Evolutionary conservation across 306 rosid species (phyloP).

Genomic region (Rosa persica): DNA sequence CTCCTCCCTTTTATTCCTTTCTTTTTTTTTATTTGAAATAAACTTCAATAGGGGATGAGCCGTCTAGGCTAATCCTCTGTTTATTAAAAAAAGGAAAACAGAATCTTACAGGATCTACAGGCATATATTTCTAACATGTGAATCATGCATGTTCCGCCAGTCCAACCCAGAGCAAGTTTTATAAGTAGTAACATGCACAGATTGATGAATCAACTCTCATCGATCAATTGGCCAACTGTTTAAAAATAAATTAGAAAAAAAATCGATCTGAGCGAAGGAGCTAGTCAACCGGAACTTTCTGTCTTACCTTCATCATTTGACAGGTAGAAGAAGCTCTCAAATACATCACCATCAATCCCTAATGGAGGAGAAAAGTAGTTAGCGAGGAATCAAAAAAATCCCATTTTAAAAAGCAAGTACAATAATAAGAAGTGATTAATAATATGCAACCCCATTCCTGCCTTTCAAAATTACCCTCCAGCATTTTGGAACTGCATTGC

Average conservation of each 20-base stretch:
- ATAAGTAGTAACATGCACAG: background rate
- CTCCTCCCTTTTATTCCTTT: too few species aligned
- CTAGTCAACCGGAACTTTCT: conserved; percentile 6
- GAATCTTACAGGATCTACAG: background rate
- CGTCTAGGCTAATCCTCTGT: too few species aligned
- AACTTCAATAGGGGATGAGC: too few species aligned
- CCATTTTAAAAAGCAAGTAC: background rate
- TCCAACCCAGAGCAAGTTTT: background rate
- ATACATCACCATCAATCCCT: background rate
- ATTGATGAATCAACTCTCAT: background rate
- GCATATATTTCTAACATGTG: background rate
- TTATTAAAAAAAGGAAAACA: too few species aligned
- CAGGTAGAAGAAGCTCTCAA: conserved; percentile 16
- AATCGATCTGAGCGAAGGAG: background rate
- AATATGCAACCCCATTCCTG: background rate
- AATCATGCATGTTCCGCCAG: conserved; percentile 5
- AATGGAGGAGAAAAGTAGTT: conserved; percentile 18
- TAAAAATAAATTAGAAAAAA: background rate
- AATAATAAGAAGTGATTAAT: background rate
- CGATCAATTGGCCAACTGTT: conserved; percentile 2
- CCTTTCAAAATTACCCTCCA: background rate
- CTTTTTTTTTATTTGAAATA: too few species aligned
- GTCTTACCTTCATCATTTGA: conserved; percentile 10
- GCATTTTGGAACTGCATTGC: background rate
- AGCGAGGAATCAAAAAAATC: background rate